Evolutionary conservation across 1,284 basidiomycete genomes (phyloP).

Genomic region (Ustilago crameri): DNA sequence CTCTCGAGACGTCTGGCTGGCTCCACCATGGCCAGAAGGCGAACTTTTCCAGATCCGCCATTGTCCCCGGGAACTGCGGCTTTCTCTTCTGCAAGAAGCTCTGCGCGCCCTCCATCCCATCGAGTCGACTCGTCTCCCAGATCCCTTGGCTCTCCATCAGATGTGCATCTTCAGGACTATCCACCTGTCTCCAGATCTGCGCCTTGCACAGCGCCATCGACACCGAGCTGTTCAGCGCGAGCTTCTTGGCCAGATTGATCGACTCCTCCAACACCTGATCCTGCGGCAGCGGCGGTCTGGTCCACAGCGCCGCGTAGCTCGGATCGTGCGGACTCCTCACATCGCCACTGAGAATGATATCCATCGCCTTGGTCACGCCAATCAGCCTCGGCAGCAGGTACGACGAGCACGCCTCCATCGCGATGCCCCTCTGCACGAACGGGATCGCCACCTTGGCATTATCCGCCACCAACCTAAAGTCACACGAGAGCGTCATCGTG

Average conservation of each 20-base stretch:
- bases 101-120: slow-evolving; percentile 53
- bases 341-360: slow-evolving; percentile 57
- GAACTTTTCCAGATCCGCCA: slow-evolving; percentile 47
- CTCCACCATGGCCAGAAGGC: slow-evolving; percentile 60
- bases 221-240: slow-evolving; percentile 48
- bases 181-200: slow-evolving; percentile 47
- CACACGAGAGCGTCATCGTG: slow-evolving; percentile 52
- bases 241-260: slow-evolving; percentile 42
- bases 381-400: slow-evolving; percentile 54
- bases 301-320: slow-evolving; percentile 38
- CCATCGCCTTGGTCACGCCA: slow-evolving; percentile 51
- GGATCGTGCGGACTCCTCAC: slow-evolving; percentile 30
- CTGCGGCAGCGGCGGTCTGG: slow-evolving; percentile 21
- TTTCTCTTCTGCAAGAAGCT: slow-evolving; percentile 54
- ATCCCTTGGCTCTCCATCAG: slow-evolving; percentile 52
- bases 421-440: slow-evolving; percentile 57
- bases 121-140: slow-evolving; percentile 37
- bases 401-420: slow-evolving; percentile 51
- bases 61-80: slow-evolving; percentile 41
- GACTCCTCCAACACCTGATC: slow-evolving; percentile 41
- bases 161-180: slow-evolving; percentile 52
- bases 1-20: slow-evolving; percentile 36
- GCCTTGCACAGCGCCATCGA: slow-evolving; percentile 58
- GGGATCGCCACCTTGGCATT: slow-evolving; percentile 58
- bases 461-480: slow-evolving; percentile 40